phyloP scores from a whole-genome alignment of 2,329 filamentous ascomycete genomes.

The Aspergillus aculeatinus region DNA sequence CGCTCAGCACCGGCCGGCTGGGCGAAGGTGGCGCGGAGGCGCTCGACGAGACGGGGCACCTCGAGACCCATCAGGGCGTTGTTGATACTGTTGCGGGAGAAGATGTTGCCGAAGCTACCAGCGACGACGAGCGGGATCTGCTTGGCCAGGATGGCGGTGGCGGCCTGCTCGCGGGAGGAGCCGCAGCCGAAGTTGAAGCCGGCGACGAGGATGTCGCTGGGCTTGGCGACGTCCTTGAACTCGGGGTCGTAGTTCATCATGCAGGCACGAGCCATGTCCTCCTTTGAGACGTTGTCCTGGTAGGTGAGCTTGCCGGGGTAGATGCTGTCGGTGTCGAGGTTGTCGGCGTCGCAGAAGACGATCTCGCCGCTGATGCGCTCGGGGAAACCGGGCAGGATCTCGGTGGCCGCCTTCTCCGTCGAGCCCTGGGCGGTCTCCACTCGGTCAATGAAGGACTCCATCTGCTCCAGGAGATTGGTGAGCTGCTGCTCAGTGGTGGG shows the following conservation, averaged over 20 bases:
- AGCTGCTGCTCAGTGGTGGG: constrained; percentile 68
- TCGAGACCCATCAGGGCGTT: constrained; percentile 44
- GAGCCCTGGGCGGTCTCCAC: constrained; percentile 45
- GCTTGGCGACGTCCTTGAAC: constrained; percentile 64
- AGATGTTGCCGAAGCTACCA: constrained; percentile 42
- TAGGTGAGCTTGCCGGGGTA: constrained; percentile 93
- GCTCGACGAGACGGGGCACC: constrained; percentile 37
- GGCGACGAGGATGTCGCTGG: constrained; percentile 77
- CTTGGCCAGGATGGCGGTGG: constrained; percentile 62
- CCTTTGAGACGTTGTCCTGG: constrained; percentile 73
- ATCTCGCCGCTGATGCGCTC: constrained; percentile 82
- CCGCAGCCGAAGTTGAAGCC: constrained; percentile 91
- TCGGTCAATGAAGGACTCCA: constrained; percentile 69
- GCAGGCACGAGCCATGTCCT: constrained; percentile 82
- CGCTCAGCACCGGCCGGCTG: constrained; percentile 3
- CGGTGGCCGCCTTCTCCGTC: constrained; percentile 47
- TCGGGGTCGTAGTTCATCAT: constrained; percentile 89
- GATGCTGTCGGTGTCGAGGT: constrained; percentile 89
- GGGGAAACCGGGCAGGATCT: constrained; percentile 83
- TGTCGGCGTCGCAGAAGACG: constrained; percentile 79
- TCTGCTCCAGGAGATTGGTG: constrained; percentile 65
- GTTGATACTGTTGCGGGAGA: constrained; percentile 43
- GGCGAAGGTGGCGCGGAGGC: constrained; percentile 34
- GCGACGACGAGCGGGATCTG: constrained; percentile 39
- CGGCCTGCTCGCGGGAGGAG: constrained; percentile 78